Evolutionary conservation across 2,329 filamentous ascomycete genomes (phyloP).

Genomic region (Beauveria australis): DNA sequence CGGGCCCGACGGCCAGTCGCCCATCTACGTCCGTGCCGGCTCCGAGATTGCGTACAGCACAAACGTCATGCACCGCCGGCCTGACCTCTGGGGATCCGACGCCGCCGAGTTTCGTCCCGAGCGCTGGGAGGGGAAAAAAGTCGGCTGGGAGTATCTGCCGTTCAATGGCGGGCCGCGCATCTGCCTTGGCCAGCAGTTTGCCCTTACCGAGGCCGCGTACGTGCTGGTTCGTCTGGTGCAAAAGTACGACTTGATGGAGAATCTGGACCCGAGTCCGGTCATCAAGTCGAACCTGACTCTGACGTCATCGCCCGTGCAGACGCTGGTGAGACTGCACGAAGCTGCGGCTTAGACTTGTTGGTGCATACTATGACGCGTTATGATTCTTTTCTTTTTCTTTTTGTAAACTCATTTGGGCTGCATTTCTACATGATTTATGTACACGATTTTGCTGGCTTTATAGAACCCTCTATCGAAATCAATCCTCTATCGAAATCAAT

Average conservation of each 20-base stretch:
- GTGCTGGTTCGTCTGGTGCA: constrained; percentile 61
- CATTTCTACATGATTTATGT: background rate
- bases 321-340: constrained; percentile 3
- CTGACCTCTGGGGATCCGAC: constrained; percentile 28
- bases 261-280: background rate
- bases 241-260: constrained; percentile 21
- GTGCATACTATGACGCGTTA: background rate
- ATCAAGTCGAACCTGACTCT: background rate
- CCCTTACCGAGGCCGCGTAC: constrained; percentile 62
- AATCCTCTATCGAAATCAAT: no score
- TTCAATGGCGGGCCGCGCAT: constrained; percentile 37
- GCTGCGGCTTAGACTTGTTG: background rate
- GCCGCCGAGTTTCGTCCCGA: constrained; percentile 28
- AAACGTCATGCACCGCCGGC: constrained; percentile 25
- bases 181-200: constrained; percentile 66
- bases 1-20: constrained; percentile 23
- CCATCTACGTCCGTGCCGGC: constrained; percentile 18
- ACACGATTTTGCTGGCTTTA: no score
- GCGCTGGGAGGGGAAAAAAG: constrained; percentile 25
- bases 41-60: constrained; percentile 23
- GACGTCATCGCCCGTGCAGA: background rate
- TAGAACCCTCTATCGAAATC: no score
- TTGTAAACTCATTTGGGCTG: no score
- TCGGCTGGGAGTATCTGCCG: constrained; percentile 26
- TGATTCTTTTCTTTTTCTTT: background rate